phyloP scores from a whole-genome alignment of 768 basidiomycete species.

The Leccinum subgranulosum region DNA sequence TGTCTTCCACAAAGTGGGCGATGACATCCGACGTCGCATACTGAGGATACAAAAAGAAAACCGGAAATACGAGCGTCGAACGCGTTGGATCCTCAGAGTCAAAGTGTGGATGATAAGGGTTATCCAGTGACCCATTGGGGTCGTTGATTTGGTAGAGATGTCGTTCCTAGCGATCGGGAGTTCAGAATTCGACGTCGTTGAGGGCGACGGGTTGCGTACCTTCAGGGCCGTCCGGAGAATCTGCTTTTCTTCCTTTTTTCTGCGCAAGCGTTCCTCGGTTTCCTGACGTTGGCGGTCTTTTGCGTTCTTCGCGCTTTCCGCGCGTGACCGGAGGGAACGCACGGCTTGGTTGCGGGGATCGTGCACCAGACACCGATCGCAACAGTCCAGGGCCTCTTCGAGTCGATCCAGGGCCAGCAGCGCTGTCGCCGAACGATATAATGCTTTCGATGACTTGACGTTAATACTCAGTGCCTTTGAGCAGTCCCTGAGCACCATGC shows the following conservation, averaged over 20 bases:
- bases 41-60: constrained; percentile 92
- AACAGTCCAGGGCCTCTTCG: constrained; percentile 83
- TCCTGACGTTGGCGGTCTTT: constrained; percentile 52
- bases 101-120: constrained; percentile 62
- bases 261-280: constrained; percentile 45
- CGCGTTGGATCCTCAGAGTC: constrained; percentile 60
- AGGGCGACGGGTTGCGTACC: constrained; percentile 40
- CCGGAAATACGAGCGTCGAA: constrained; percentile 71
- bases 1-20: constrained; percentile 79
- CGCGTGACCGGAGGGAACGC: constrained; percentile 45
- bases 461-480: constrained; percentile 67
- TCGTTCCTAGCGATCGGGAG: constrained; percentile 52
- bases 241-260: constrained; percentile 50
- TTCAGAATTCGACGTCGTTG: not conserved
- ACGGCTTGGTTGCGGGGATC: constrained; percentile 58
- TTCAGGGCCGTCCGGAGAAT: constrained; percentile 58
- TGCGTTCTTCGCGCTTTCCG: constrained; percentile 42
- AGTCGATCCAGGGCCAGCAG: constrained; percentile 69
- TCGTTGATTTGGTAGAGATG: constrained; percentile 60
- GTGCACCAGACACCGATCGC: constrained; percentile 60
- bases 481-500: constrained; percentile 82
- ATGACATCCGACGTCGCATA: constrained; percentile 88
- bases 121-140: constrained; percentile 46
- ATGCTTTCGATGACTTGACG: constrained; percentile 71
- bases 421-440: constrained; percentile 80